These are phyloP conservation scores for Talaromyces rugulosus DNA, from an alignment of 2,329 filamentous ascomycete genomes.

Conservation along the genomic window DNA sequence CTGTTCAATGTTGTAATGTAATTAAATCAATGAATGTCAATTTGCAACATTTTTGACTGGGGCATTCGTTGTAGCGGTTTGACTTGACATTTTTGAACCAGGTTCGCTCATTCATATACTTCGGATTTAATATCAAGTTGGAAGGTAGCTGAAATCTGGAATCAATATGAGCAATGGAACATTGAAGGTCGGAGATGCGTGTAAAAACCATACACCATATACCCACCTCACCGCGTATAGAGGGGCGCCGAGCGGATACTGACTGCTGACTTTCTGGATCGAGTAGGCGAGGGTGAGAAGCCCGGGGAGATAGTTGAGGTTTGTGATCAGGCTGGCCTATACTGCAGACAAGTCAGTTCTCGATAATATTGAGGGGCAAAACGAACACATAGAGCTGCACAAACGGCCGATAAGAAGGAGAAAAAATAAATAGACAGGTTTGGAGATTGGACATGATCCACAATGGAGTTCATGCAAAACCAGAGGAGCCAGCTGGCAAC, in stretches of 20 bases:
- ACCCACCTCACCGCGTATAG: constrained; percentile 53
- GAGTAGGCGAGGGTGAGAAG: constrained; percentile 77
- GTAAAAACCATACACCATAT: no score
- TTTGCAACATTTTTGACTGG: no score
- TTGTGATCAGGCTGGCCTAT: constrained; percentile 85
- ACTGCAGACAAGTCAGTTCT: constrained; percentile 46
- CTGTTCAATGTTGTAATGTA: no score
- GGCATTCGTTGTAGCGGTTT: no score
- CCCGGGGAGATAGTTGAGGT: constrained; percentile 73
- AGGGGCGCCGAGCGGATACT: constrained; percentile 75
- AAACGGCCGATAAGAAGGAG: not conserved
- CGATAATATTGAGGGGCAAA: not conserved
- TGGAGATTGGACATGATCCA: not conserved
- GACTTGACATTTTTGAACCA: no score
- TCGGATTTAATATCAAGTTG: no score
- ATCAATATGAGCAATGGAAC: no score
- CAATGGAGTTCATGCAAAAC: not conserved
- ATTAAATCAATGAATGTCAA: no score
- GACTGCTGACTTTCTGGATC: constrained; percentile 60
- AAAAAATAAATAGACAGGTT: not conserved
- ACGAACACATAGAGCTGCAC: not conserved
- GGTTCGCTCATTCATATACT: no score
- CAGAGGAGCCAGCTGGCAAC: not conserved
- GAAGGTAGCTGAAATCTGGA: no score
- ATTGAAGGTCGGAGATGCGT: no score